Conservation (phyloP, 2,329 filamentous ascomycete genomes). For the Diplodia sapinea region DNA sequence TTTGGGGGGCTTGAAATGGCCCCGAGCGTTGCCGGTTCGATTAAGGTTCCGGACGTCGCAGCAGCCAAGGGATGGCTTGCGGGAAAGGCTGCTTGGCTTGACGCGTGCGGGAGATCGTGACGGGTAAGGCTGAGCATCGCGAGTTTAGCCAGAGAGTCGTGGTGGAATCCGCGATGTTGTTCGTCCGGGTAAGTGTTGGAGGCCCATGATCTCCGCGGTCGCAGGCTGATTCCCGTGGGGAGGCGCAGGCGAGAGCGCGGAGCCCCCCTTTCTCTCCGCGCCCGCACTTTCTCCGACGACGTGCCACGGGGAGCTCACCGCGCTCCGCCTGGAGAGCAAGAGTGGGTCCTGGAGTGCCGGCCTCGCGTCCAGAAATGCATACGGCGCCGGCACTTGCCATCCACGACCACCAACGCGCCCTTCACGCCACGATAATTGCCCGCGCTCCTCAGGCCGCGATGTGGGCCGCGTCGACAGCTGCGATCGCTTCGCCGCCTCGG, state of each 20-base stretch:
- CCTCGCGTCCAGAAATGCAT: slow-evolving; percentile 3
- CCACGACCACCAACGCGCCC: slow-evolving; percentile 6
- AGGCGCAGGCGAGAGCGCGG: slow-evolving; percentile 15
- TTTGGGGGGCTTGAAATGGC: background rate
- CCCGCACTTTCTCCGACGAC: slow-evolving; percentile 13
- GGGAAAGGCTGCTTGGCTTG: slow-evolving; percentile 22
- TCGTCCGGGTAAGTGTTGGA: slow-evolving; percentile 23
- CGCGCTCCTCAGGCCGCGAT: background rate
- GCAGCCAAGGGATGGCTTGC: slow-evolving; percentile 21
- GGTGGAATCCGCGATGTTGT: slow-evolving; percentile 22
- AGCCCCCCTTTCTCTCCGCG: slow-evolving; percentile 6
- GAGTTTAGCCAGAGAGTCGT: slow-evolving; percentile 14
- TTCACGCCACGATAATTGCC: slow-evolving; percentile 24
- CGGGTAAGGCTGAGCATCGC: slow-evolving; percentile 24
- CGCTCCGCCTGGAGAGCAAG: slow-evolving; percentile 4
- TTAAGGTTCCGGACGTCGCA: slow-evolving; percentile 20
- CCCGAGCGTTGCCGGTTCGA: slow-evolving; percentile 18
- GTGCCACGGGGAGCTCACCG: slow-evolving; percentile 23
- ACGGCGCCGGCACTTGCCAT: slow-evolving; percentile 10
- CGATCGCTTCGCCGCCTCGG: background rate
- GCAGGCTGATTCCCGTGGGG: slow-evolving; percentile 21
- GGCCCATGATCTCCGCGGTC: slow-evolving; percentile 20
- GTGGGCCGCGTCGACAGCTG: slow-evolving; percentile 3
- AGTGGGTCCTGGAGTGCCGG: slow-evolving; percentile 7
- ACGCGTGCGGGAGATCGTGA: slow-evolving; percentile 12